These are phyloP conservation scores for Cryptosporidium tyzzeri DNA, from an alignment of 169 alveolate species.

Conservation along the genomic window DNA sequence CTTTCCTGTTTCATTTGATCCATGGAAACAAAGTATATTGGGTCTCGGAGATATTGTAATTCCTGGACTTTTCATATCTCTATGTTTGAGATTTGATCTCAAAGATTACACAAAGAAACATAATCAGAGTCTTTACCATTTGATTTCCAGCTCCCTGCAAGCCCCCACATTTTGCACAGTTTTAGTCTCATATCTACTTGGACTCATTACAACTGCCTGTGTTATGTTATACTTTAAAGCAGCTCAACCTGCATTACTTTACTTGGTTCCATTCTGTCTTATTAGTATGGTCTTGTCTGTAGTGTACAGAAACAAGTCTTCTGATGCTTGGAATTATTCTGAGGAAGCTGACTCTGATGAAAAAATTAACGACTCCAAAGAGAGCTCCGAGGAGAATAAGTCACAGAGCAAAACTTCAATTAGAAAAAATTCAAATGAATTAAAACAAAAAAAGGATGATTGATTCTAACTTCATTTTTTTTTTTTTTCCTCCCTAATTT, in stretches of 20 bases:
- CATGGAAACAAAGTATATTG: constrained; percentile 87
- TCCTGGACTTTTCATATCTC: constrained; percentile 93
- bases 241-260: constrained; percentile 95
- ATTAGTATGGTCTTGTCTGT: constrained; percentile 79
- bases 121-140: constrained; percentile 56
- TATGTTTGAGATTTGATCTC: constrained; percentile 90
- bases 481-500: not conserved
- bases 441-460: not conserved
- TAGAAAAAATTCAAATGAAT: not conserved
- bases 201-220: constrained; percentile 88
- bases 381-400: not conserved
- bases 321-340: constrained; percentile 71
- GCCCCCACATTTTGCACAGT: constrained; percentile 81
- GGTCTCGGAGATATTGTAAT: constrained; percentile 95
- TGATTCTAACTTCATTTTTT: not conserved
- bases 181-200: constrained; percentile 87
- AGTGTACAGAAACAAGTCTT: constrained; percentile 76
- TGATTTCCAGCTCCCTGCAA: constrained; percentile 54
- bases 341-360: not conserved
- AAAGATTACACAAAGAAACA: constrained; percentile 76
- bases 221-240: constrained; percentile 87
- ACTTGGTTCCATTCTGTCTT: constrained; percentile 91
- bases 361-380: constrained; percentile 49
- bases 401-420: not conserved
- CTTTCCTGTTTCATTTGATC: constrained; percentile 86